phyloP scores from a whole-genome alignment of 805 yeast genomes.

The Suhomyces sp. region DNA sequence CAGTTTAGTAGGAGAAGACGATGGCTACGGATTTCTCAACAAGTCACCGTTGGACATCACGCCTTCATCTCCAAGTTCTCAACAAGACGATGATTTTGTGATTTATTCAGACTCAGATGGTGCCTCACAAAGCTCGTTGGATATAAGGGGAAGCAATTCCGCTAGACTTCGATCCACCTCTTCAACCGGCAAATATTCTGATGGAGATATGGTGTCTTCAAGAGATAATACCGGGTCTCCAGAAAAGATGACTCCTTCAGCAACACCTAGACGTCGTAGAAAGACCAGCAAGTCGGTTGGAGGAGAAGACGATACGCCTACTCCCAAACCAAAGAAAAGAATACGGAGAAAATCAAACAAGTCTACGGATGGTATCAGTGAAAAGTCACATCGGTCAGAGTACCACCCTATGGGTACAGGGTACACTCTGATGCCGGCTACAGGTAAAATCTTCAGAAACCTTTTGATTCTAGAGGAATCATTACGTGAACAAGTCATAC shows the following conservation, averaged over 20 bases:
- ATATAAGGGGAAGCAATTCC: conserved; percentile 9
- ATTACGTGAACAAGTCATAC: conserved; percentile 75
- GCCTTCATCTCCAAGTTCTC: conserved; percentile 1
- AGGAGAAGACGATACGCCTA: conserved; percentile 19
- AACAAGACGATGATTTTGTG: conserved; percentile 27
- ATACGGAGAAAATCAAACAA: conserved; percentile 7
- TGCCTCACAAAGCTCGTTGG: conserved; percentile 32
- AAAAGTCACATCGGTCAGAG: conserved; percentile 21
- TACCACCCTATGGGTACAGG: conserved; percentile 16
- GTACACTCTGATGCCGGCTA: conserved; percentile 37
- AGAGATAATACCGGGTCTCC: background rate
- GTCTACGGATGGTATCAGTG: conserved; percentile 14
- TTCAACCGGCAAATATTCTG: background rate
- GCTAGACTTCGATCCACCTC: no score
- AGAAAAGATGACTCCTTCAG: background rate
- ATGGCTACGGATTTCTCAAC: background rate
- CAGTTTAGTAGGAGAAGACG: background rate
- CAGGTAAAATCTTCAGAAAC: conserved; percentile 78
- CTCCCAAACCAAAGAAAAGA: conserved; percentile 22
- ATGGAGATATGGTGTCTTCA: background rate
- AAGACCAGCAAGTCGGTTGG: conserved; percentile 9
- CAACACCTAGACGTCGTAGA: conserved; percentile 9
- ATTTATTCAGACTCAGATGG: conserved; percentile 37
- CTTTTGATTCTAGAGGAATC: conserved; percentile 83
- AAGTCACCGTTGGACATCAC: conserved; percentile 1